Conservation (phyloP, 495 filamentous ascomycete species). For the Penicillium pancosmium region DNA sequence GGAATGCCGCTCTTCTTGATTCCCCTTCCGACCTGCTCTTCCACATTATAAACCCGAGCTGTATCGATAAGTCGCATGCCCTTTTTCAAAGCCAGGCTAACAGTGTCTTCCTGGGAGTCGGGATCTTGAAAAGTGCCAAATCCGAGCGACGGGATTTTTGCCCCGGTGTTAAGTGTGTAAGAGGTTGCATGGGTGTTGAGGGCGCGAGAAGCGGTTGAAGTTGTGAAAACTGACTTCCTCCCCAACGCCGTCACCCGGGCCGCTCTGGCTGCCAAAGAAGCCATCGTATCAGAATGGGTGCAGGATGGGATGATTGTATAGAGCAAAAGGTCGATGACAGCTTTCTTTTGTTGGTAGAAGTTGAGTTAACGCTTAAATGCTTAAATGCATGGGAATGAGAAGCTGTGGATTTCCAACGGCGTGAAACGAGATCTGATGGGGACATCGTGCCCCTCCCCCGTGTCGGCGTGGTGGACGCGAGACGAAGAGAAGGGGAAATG, state of each 20-base stretch:
- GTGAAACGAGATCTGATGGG: too few relatives aligned
- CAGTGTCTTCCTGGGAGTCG: slow-evolving; percentile 43
- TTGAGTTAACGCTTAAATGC: too few relatives aligned
- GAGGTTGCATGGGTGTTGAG: not conserved
- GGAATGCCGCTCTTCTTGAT: slow-evolving; percentile 54
- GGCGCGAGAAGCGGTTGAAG: not conserved
- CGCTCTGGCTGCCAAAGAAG: not conserved
- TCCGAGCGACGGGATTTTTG: slow-evolving; percentile 6
- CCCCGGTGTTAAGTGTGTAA: slow-evolving; percentile 8
- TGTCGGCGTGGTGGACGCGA: too few relatives aligned
- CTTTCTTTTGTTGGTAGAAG: too few relatives aligned
- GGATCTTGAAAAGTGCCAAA: slow-evolving; percentile 45
- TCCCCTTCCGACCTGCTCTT: slow-evolving; percentile 52
- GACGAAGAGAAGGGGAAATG: too few relatives aligned
- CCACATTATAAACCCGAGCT: slow-evolving; percentile 39
- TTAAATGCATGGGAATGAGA: too few relatives aligned
- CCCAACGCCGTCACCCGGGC: not conserved
- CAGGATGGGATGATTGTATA: too few relatives aligned
- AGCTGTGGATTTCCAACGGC: too few relatives aligned
- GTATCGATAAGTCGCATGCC: slow-evolving; percentile 64
- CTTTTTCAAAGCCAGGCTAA: slow-evolving; percentile 41
- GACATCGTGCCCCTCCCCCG: too few relatives aligned
- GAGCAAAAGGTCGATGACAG: too few relatives aligned
- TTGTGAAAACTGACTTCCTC: not conserved
- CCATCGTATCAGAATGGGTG: not conserved